These are phyloP conservation scores for Myxozyma melibiosi DNA, from an alignment of 805 yeast species.

Conservation along the genomic window DNA sequence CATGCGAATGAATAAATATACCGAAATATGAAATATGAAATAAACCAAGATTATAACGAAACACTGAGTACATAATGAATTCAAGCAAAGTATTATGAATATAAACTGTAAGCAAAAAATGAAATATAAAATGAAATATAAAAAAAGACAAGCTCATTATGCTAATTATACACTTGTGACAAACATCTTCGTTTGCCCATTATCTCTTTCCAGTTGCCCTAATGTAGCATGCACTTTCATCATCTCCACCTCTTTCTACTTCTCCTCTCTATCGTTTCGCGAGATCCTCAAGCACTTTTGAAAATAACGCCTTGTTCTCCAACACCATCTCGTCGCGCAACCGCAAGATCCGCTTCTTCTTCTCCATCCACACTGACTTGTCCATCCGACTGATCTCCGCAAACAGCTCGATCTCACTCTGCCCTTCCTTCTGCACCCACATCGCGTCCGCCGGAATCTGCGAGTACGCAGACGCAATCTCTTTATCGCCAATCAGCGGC, in stretches of 20 bases:
- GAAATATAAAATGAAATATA: too few species aligned
- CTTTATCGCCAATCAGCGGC: constrained; percentile 25
- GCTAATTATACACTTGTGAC: too few species aligned
- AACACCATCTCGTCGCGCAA: constrained; percentile 20
- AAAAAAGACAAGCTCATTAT: too few species aligned
- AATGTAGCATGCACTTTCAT: too few species aligned
- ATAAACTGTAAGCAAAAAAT: too few species aligned
- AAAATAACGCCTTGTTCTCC: constrained; percentile 19
- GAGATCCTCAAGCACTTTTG: constrained; percentile 5
- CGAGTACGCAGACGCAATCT: constrained; percentile 21
- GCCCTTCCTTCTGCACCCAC: constrained; percentile 27
- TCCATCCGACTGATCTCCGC: constrained; percentile 34
- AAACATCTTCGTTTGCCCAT: too few species aligned
- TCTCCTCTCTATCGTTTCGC: background rate
- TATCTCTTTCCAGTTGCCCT: too few species aligned
- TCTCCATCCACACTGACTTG: constrained; percentile 35
- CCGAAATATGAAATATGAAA: too few species aligned
- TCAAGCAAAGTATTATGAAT: too few species aligned
- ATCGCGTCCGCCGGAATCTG: constrained; percentile 27
- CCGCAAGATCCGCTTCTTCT: constrained; percentile 16
- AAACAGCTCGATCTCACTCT: constrained; percentile 32
- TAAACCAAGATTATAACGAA: too few species aligned
- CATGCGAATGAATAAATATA: too few species aligned
- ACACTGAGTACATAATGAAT: too few species aligned
- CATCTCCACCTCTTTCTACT: background rate